Evolutionary conservation across 2,329 filamentous ascomycete genomes (phyloP).

Genomic region (Colletotrichum coccodes): DNA sequence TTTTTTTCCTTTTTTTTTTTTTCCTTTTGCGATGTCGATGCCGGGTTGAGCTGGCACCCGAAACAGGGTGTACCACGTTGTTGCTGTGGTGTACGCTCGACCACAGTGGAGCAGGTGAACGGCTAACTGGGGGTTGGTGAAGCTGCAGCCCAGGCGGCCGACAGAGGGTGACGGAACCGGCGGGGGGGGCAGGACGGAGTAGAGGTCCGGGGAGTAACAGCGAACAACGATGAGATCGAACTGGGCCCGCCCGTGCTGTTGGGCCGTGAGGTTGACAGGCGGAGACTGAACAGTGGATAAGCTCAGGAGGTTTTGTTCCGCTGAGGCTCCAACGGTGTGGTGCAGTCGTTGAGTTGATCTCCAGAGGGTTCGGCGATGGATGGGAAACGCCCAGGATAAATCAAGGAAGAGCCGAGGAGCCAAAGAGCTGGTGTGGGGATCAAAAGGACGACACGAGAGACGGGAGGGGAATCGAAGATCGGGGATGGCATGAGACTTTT

Average conservation of each 20-base stretch:
- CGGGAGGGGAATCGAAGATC: constrained; percentile 12
- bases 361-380: neutral
- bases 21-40: neutral
- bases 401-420: constrained; percentile 15
- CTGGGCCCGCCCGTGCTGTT: neutral
- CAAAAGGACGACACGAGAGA: constrained; percentile 16
- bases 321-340: neutral
- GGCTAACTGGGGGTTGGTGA: neutral
- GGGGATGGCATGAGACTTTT: constrained; percentile 18
- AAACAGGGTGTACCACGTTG: constrained; percentile 24
- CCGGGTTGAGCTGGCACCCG: constrained; percentile 27
- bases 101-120: constrained; percentile 2
- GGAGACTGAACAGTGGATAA: neutral
- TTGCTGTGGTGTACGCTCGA: neutral
- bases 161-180: constrained; percentile 22
- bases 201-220: constrained; percentile 16
- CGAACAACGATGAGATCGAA: neutral
- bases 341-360: neutral
- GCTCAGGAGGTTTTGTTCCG: constrained; percentile 31
- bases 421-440: constrained; percentile 20
- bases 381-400: neutral
- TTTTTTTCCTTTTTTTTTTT: neutral
- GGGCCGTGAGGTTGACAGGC: neutral
- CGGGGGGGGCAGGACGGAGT: constrained; percentile 18
- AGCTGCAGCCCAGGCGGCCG: constrained; percentile 17